Percentiles rank a stretch among this genome's conserved stretches.
phyloP scores from a whole-genome alignment of 176 grass and related monocot genomes.

The Oryza brachyantha region DNA sequence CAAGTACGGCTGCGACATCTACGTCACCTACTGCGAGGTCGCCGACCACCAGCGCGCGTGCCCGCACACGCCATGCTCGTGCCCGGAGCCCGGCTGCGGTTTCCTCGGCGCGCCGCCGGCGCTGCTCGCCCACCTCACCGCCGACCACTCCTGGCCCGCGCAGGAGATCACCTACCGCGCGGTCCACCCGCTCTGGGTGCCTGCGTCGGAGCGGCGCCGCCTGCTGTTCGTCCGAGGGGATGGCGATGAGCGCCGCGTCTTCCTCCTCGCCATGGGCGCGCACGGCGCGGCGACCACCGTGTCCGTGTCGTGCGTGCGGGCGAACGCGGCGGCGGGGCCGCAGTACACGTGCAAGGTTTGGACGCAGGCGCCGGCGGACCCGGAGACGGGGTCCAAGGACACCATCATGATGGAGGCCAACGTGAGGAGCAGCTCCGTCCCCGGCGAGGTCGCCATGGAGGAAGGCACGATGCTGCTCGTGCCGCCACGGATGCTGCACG shows the following conservation, averaged over 20 bases:
- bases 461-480: not conserved
- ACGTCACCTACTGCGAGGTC: not conserved
- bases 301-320: conserved; percentile 26
- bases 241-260: not conserved
- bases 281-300: not conserved
- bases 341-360: conserved; percentile 34
- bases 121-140: not conserved
- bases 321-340: not conserved
- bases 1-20: not conserved
- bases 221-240: not conserved
- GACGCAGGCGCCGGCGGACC: not conserved
- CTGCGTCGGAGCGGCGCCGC: not conserved
- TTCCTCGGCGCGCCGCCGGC: not conserved
- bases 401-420: conserved; percentile 10
- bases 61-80: not conserved
- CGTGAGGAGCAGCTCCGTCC: conserved; percentile 8
- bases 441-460: not conserved
- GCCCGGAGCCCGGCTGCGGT: conserved; percentile 12
- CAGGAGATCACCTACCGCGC: not conserved
- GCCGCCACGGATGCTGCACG: not conserved
- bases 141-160: not conserved
- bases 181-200: not conserved
- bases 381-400: not conserved
- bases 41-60: conserved; percentile 4
- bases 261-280: conserved; percentile 24